Conservation (phyloP, 2,329 filamentous ascomycete species). For the Trichoderma sp. region DNA sequence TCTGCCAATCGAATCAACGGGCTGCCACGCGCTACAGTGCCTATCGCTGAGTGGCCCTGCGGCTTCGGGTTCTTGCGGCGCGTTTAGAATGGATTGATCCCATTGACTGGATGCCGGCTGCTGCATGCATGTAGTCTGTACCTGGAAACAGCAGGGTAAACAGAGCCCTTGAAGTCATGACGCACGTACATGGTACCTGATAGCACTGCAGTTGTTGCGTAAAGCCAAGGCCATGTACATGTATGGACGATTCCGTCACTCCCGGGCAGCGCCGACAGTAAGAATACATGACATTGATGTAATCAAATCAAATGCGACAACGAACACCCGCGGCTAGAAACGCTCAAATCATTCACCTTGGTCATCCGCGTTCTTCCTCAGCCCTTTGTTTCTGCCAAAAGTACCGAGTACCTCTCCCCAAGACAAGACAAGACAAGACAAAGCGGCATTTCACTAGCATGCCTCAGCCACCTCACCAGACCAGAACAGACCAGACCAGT, state of each 20-base stretch:
- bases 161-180: not conserved
- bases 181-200: not conserved
- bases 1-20: slow-evolving; percentile 1
- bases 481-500: slow-evolving; percentile 15
- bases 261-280: not conserved
- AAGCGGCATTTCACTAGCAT: not conserved
- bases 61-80: slow-evolving; percentile 10
- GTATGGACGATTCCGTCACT: not conserved
- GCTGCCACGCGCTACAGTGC: slow-evolving; percentile 22
- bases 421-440: not conserved
- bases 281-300: not conserved
- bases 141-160: not conserved
- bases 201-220: not conserved
- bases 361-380: not conserved
- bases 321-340: not conserved
- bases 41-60: slow-evolving; percentile 22
- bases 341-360: not conserved
- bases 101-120: not conserved
- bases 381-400: not conserved
- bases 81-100: not conserved
- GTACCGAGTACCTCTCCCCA: not conserved
- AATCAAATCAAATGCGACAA: not conserved
- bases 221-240: not conserved
- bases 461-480: slow-evolving; percentile 20
- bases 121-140: not conserved